Base-by-base conservation (phyloP, 352 stramenopile genomes). In the Phytophthora macrochlamydospora region DNA sequence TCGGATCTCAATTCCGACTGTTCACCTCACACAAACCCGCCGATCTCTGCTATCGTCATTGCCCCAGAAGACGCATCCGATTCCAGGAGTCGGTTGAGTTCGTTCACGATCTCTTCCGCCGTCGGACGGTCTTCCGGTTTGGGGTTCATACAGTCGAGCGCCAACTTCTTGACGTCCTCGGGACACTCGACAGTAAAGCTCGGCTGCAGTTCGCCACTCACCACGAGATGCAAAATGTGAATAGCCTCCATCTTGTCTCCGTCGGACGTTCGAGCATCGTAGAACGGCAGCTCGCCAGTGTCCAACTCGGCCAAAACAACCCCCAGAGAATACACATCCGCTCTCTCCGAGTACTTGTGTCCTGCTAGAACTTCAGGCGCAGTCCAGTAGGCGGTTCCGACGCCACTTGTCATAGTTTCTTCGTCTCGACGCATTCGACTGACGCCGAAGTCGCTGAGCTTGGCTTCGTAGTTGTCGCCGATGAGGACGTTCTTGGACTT, bases 401-500 rank as follows among this genome's bases (percentile, higher is more conserved):
- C 60, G 7, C 74, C 71, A 13, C 56, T 67, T 0, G 77, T 86
- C 77, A 86, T 81, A 11, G 60, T 61, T 28, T 57, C 62, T 33
- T 71, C 45, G 6, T 49, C 69, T 48, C 38, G 40, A 29, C 44
- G 30, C 29, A 62, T 28, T 4, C 49, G 52, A 50, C 53, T 69
- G n/a, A 73, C 61, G 12, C 76, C 76, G 32, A 85, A 85, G n/a
- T 81, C 76, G 33, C 73, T 70, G 18, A 85, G 51, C 33, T 82
- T 80, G 43, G 69, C 68, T n/a, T 71, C 56, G n/a, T 73, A 56
- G 9, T 61, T 57, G 7, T 69, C 43, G 14, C 38, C 69, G 3
- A 84, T 53, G 48, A 92, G 71, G 48, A 93, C 76, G 50, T 93
- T 93, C 63, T 89, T 82, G 48, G 75, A 85, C 64, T 94, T 93